Evolutionary conservation across 768 basidiomycete genomes (phyloP), one percentile per base, ranked within the genome.

Genomic region (Pleurotus tuber-regium): DNA sequence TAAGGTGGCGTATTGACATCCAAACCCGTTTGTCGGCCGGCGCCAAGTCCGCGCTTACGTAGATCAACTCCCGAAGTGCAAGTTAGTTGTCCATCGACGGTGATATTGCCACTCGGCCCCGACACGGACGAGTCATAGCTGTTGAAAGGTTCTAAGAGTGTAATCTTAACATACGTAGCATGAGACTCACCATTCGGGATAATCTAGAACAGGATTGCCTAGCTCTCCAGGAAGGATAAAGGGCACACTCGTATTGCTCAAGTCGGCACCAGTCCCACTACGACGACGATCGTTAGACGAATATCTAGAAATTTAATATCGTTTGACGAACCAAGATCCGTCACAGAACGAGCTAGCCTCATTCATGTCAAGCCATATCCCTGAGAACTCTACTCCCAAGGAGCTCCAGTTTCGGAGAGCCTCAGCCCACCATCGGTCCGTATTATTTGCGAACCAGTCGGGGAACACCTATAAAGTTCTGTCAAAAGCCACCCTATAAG

Each of bases 41-140:
- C 79, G 3, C 80, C 82, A 38, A 82, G 43, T 1, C 76, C 79
- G 11, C 80, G 74, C 59, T 63, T 77, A 3, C 54, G 53, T 21
- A 78, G 57, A 9, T 50, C 50, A 23, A 63, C 10, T 26, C 55
- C 55, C 52, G 49, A 28, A 16, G 60, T 66, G 54, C 77, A 84
- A 4, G 86, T 89, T 35, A 76, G 66, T 2, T 71, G 78, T 4
- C 85, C 86, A 48, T 86, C 83, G 55, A 88, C 75, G 10, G 84
- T 87, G 63, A 89, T 79, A 59, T 89, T 90, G 3, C 87, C 87
- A 55, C 85, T 87, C 0, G 80, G 78, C 11, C 86, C 87, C 58
- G 74, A 87, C 11, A 79, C 59, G 0, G 78, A 74, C 16, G 74
- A 57, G 58, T 89, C 77, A 61, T 89, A 89, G 36, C 86, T 87